Evolutionary conservation across 2,329 filamentous ascomycete species (phyloP).

Genomic region (Botryotinia convoluta): DNA sequence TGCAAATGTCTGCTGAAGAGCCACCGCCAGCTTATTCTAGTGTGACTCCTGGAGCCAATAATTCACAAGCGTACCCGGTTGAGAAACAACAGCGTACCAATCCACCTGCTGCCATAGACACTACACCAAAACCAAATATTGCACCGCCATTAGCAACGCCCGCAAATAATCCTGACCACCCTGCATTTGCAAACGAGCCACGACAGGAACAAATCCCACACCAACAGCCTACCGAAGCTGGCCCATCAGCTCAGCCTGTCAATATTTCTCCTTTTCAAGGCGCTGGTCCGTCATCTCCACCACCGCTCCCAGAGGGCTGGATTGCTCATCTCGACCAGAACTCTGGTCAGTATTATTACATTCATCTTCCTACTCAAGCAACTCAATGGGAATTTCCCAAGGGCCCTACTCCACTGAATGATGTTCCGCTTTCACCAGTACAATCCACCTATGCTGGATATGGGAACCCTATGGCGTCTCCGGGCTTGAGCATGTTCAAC

Average conservation of each 20-base stretch:
- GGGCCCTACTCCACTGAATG: slow-evolving; percentile 82
- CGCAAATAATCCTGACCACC: slow-evolving; percentile 65
- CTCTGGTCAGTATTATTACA: slow-evolving; percentile 98
- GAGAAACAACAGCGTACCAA: slow-evolving; percentile 59
- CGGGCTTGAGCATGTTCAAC: slow-evolving; percentile 52
- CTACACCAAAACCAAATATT: slow-evolving; percentile 38
- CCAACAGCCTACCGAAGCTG: slow-evolving; percentile 31
- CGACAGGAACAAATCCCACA: slow-evolving; percentile 41
- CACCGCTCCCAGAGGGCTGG: slow-evolving; percentile 94
- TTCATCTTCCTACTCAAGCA: slow-evolving; percentile 89
- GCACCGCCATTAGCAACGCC: slow-evolving; percentile 39
- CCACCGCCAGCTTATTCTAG: slow-evolving; percentile 96
- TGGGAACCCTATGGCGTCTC: slow-evolving; percentile 69
- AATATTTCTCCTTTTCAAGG: slow-evolving; percentile 43
- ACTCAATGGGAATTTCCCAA: slow-evolving; percentile 99
- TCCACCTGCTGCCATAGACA: slow-evolving; percentile 32
- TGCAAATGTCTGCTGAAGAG: slow-evolving; percentile 70
- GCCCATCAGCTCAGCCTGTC: slow-evolving; percentile 34
- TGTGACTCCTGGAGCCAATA: slow-evolving; percentile 53
- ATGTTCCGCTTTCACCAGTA: slow-evolving; percentile 78
- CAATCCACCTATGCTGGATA: slow-evolving; percentile 48
- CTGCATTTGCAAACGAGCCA: slow-evolving; percentile 85
- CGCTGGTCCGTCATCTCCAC: slow-evolving; percentile 75
- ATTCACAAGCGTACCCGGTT: slow-evolving; percentile 62
- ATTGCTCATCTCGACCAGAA: slow-evolving; percentile 94